These are phyloP conservation scores for Paecilomyces formosus DNA, from an alignment of 2,329 filamentous ascomycete genomes.

Conservation along the genomic window DNA sequence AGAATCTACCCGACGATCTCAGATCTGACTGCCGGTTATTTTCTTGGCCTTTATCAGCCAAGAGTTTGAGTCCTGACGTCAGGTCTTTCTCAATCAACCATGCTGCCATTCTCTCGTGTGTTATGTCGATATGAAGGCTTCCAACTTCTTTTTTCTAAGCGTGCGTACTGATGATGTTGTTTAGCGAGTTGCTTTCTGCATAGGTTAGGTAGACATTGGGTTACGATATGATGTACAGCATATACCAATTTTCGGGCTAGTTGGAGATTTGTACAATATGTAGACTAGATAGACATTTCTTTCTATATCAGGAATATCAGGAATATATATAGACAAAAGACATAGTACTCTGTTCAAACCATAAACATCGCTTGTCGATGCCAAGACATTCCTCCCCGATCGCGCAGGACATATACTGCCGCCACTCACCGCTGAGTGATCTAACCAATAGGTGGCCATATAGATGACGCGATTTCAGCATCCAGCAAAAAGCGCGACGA, in stretches of 20 bases:
- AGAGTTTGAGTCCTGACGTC: background rate
- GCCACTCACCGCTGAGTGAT: background rate
- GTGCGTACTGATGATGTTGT: background rate
- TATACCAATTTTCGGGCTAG: background rate
- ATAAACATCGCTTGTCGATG: background rate
- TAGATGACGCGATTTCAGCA: constrained; percentile 9
- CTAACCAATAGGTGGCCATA: constrained; percentile 3
- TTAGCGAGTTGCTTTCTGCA: background rate
- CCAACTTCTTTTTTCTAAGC: background rate
- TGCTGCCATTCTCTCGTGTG: no score
- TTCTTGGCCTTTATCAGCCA: background rate
- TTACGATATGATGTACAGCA: background rate
- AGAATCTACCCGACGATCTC: background rate
- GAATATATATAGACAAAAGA: no score
- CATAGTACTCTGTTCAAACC: background rate
- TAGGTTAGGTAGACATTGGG: no score
- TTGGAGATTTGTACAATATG: background rate
- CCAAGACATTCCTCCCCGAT: background rate
- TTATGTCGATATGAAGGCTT: no score
- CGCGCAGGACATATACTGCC: background rate
- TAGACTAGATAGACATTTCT: background rate
- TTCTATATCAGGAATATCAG: background rate
- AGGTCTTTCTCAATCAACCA: background rate
- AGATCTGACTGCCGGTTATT: background rate
- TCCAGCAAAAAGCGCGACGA: background rate